A percentile compares a stretch with the other conserved stretches of the same genome.
Evolutionary conservation across 2,329 filamentous ascomycete genomes (phyloP).

Genomic region (Trichoderma sp.): DNA sequence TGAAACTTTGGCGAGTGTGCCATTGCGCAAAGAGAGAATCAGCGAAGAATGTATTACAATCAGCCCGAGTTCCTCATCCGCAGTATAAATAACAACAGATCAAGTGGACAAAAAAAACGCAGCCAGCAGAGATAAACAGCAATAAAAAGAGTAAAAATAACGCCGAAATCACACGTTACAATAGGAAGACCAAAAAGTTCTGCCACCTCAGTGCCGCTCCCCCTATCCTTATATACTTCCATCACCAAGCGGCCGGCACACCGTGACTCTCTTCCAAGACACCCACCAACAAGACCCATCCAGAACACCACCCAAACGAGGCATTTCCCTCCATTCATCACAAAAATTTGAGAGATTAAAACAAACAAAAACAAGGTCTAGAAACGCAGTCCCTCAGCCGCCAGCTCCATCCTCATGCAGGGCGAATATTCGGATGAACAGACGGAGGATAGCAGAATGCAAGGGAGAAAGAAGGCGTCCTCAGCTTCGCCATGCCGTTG

Average conservation of each 20-base stretch:
- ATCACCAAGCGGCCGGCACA: neutral
- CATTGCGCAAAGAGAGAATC: neutral
- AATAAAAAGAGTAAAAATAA: neutral
- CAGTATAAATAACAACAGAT: neutral
- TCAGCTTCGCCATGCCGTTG: neutral
- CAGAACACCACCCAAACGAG: neutral
- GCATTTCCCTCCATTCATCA: neutral
- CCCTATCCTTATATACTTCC: neutral
- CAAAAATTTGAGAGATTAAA: neutral
- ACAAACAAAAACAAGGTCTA: neutral
- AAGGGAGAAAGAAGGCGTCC: neutral
- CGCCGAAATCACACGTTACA: neutral
- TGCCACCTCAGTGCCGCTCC: neutral
- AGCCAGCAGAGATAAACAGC: neutral
- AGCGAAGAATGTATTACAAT: neutral
- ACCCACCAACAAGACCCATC: neutral
- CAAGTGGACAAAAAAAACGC: neutral
- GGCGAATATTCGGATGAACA: neutral
- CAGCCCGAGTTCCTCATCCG: neutral
- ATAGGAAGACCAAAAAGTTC: neutral
- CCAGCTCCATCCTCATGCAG: neutral
- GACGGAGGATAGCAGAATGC: neutral
- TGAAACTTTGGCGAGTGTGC: slow-evolving; percentile 8
- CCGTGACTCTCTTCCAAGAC: neutral
- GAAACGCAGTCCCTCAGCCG: neutral